Conservation (phyloP, 768 basidiomycete genomes). For the Calocybe cyanea region DNA sequence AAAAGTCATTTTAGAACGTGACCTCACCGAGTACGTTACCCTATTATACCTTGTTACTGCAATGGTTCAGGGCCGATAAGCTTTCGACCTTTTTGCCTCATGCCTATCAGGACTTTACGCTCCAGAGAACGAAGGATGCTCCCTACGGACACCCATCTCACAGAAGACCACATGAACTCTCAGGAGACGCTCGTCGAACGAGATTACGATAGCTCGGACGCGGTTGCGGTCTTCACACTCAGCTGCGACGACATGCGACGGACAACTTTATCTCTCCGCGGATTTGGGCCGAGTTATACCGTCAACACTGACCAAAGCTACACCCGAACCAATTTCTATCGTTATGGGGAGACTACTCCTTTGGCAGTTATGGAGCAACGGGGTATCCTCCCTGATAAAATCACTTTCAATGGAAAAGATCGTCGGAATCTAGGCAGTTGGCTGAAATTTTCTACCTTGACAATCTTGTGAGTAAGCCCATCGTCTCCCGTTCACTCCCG, state of each 20-base stretch:
- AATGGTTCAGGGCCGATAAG: too few relatives aligned
- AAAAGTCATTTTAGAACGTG: too few relatives aligned
- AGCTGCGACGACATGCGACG: slow-evolving; percentile 17
- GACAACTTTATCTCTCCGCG: slow-evolving; percentile 16
- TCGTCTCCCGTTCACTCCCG: neutral
- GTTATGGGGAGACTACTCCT: slow-evolving; percentile 15
- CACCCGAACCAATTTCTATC: slow-evolving; percentile 14
- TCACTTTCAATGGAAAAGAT: slow-evolving; percentile 18
- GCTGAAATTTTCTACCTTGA: slow-evolving; percentile 18
- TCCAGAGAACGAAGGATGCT: too few relatives aligned
- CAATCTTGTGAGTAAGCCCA: slow-evolving; percentile 17
- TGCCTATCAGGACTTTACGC: too few relatives aligned
- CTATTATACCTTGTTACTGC: too few relatives aligned
- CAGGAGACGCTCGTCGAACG: slow-evolving; percentile 17
- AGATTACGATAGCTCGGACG: slow-evolving; percentile 7
- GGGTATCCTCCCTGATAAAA: slow-evolving; percentile 20
- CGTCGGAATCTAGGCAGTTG: slow-evolving; percentile 18
- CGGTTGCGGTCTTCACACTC: slow-evolving; percentile 14
- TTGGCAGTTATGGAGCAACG: slow-evolving; percentile 16
- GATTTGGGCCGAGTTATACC: slow-evolving; percentile 14
- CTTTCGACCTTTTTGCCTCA: too few relatives aligned
- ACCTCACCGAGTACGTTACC: too few relatives aligned
- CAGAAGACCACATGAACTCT: slow-evolving; percentile 11
- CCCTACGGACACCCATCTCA: slow-evolving; percentile 1
- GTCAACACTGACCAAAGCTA: slow-evolving; percentile 14